These are phyloP conservation scores for Xerocomus amazonicus DNA, from an alignment of 1,284 basidiomycete genomes.

Conservation along the genomic window DNA sequence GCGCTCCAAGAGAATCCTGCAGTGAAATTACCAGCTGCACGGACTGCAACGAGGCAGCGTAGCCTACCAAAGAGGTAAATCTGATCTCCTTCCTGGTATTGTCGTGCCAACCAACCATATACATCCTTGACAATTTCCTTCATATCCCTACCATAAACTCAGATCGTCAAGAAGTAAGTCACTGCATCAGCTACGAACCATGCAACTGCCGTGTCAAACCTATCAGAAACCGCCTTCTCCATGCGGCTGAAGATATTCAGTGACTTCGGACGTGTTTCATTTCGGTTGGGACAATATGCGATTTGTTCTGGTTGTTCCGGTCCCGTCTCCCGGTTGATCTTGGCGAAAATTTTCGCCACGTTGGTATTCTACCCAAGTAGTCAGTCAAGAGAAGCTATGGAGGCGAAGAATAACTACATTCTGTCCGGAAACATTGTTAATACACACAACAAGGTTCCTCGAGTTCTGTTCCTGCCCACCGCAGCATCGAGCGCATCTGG, in stretches of 20 bases:
- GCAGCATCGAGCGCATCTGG: too few relatives aligned
- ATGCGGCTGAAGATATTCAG: slow-evolving; percentile 6
- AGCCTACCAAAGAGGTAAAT: slow-evolving; percentile 35
- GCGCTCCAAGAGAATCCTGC: slow-evolving; percentile 39
- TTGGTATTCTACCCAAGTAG: slow-evolving; percentile 26
- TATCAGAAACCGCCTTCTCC: slow-evolving; percentile 7
- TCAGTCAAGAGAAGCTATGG: neutral
- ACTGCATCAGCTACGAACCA: slow-evolving; percentile 13
- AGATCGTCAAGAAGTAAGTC: neutral
- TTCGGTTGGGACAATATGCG: slow-evolving; percentile 35
- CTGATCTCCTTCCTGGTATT: slow-evolving; percentile 26
- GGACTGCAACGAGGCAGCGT: neutral
- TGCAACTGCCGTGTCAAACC: slow-evolving; percentile 25
- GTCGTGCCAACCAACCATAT: slow-evolving; percentile 40
- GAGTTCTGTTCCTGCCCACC: too few relatives aligned
- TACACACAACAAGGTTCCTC: too few relatives aligned
- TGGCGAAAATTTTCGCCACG: slow-evolving; percentile 26
- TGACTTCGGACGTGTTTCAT: slow-evolving; percentile 29
- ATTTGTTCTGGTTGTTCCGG: slow-evolving; percentile 11
- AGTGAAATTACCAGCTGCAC: neutral
- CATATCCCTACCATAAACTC: slow-evolving; percentile 16
- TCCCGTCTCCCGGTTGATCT: slow-evolving; percentile 14
- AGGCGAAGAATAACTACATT: too few relatives aligned
- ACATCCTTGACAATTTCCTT: slow-evolving; percentile 31
- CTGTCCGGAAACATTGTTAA: too few relatives aligned